Evolutionary conservation across 129 eudicot genomes (phyloP), one percentile per base, ranked within the genome.

Genomic region (Lactuca saligna): DNA sequence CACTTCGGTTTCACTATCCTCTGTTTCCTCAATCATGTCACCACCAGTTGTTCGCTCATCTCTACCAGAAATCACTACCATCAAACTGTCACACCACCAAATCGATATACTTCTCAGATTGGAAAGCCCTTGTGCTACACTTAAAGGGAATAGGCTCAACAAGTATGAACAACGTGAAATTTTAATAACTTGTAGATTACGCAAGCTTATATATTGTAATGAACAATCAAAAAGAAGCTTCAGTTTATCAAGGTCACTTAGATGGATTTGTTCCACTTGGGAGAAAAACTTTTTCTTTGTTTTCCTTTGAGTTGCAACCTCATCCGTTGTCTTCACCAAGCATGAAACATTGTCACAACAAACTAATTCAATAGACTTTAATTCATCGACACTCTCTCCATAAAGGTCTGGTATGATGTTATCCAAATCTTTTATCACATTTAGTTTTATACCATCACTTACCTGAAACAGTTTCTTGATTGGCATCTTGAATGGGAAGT

Each of bases 201-300:
- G 2, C 3, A 42, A 8, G 12, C 48, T 42, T 42, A 42, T 42
- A 8, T 7, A 42, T 8, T 42, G 8, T 8, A 5, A 7, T 42
- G 48, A 7, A 7, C 12, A 42, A 1, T 42, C 12, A 7, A 7
- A 42, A 5, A 42, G 48, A 42, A 42, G 3, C 48, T 42, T 7
- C 48, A 42, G 8, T 2, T 8, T 17, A 10, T 17, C 0, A 2
- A 67, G 4, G 0, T 0, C 0, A 0, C 0, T 0, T 35, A 67
- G 35, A 4, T 0, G 0, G 51, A 67, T 34, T 15, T 8, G 3
- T 67, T 67, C 72, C 50, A 67, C 6, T 7, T 61, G 32, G 14
- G 66, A 61, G 16, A 50, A 66, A 3, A 66, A n/a, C 17, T 38
- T 69, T 16, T 25, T 31, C 3, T 20, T 56, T 20, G 7, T 20